Percentiles rank a stretch among this genome's conserved stretches.
Conservation (phyloP, 2,329 filamentous ascomycete species). For the Trematosphaeria pertusa region DNA sequence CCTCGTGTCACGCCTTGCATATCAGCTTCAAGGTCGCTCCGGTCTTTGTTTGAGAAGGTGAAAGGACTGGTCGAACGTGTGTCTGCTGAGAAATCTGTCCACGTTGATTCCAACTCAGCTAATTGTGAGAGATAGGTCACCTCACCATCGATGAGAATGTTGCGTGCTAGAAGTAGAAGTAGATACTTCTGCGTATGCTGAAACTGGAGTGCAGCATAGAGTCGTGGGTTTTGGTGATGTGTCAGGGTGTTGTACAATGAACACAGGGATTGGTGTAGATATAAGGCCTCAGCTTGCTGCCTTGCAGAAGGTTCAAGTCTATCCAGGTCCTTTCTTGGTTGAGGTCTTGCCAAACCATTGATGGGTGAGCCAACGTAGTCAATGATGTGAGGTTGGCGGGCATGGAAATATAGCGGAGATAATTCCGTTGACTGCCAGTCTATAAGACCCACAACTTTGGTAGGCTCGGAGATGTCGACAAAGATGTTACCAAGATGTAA, state of each 20-base stretch:
- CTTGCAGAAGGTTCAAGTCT: slow-evolving; percentile 26
- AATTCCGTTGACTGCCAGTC: slow-evolving; percentile 47
- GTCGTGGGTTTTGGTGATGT: slow-evolving; percentile 25
- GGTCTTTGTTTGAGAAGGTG: slow-evolving; percentile 29
- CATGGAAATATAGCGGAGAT: slow-evolving; percentile 48
- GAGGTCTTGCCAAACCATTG: slow-evolving; percentile 35
- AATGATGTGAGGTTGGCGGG: slow-evolving; percentile 40
- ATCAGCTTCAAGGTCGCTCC: slow-evolving; percentile 30
- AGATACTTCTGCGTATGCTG: slow-evolving; percentile 34
- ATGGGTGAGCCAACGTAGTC: slow-evolving; percentile 42
- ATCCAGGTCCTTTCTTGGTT: slow-evolving; percentile 27
- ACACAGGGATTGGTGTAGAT: slow-evolving; percentile 36
- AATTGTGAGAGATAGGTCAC: slow-evolving; percentile 33
- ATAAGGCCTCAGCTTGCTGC: slow-evolving; percentile 31
- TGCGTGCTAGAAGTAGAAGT: slow-evolving; percentile 40
- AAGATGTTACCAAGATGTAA: slow-evolving; percentile 50
- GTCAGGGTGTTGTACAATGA: slow-evolving; percentile 36
- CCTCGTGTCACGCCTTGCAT: slow-evolving; percentile 28
- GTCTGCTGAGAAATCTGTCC: slow-evolving; percentile 28
- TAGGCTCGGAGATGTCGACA: slow-evolving; percentile 40
- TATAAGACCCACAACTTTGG: slow-evolving; percentile 39
- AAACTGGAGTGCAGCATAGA: slow-evolving; percentile 42
- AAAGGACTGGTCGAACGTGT: slow-evolving; percentile 24
- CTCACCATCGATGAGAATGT: slow-evolving; percentile 46
- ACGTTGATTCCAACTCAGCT: slow-evolving; percentile 33